Conservation (phyloP, 2,329 filamentous ascomycete genomes). For the Cladosporium sp. region DNA sequence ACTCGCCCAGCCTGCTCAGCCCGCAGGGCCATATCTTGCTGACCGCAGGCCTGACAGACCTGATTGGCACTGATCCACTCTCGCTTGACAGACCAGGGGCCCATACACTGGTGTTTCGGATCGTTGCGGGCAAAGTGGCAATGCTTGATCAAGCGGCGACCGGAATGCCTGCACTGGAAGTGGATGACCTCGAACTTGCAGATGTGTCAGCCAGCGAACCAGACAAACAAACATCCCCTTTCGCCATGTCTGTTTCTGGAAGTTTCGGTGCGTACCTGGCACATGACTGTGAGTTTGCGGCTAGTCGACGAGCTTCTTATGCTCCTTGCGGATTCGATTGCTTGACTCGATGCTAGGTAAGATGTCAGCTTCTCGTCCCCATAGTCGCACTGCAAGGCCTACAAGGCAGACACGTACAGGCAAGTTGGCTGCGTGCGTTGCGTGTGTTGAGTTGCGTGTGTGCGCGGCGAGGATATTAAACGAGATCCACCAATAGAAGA, state of each 20-base stretch:
- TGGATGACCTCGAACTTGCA: constrained; percentile 64
- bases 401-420: constrained; percentile 7
- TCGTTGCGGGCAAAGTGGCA: constrained; percentile 74
- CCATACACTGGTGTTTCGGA: constrained; percentile 62
- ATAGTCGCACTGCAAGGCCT: constrained; percentile 4
- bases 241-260: neutral
- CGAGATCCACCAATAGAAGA: constrained; percentile 9
- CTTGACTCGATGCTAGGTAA: constrained; percentile 1
- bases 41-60: constrained; percentile 43
- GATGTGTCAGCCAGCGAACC: constrained; percentile 47
- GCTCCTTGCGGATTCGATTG: neutral
- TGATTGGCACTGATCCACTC: constrained; percentile 55
- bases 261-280: constrained; percentile 9
- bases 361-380: constrained; percentile 6
- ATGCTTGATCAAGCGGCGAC: constrained; percentile 58
- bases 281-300: constrained; percentile 11
- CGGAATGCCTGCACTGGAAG: constrained; percentile 60
- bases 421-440: constrained; percentile 11
- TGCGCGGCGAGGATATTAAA: neutral
- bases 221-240: neutral
- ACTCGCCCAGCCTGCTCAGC: constrained; percentile 19
- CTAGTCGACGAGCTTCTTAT: neutral
- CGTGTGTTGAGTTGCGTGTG: neutral
- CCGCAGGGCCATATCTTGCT: constrained; percentile 23
- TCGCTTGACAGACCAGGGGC: constrained; percentile 59